Evolutionary conservation across 208 protist species (phyloP).

Genomic region (Wallacemonas sp.): DNA sequence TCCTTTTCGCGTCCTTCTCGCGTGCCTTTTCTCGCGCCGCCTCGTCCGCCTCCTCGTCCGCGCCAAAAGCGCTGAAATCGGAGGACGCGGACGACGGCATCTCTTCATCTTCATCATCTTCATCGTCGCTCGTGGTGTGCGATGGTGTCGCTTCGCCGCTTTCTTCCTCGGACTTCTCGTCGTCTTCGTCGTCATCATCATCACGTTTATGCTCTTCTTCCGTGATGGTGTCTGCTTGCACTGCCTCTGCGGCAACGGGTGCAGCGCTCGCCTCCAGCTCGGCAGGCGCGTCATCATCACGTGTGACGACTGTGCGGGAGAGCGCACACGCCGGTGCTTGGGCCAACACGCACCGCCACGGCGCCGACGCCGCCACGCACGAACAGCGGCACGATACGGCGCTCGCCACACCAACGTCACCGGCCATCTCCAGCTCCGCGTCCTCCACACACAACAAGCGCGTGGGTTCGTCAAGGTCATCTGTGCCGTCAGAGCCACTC

Average conservation of each 20-base stretch:
- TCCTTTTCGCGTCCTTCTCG: background rate
- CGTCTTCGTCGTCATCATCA: background rate
- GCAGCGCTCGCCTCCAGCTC: background rate
- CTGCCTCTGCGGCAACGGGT: background rate
- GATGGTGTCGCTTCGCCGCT: too few species aligned
- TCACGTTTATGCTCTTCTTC: background rate
- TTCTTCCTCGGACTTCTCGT: background rate
- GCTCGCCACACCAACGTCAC: constrained; percentile 5
- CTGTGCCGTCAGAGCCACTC: too few species aligned
- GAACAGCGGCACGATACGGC: background rate
- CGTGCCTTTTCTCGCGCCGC: background rate
- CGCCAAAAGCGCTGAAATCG: constrained; percentile 10
- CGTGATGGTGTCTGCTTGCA: background rate
- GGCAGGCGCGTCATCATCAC: background rate
- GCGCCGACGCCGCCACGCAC: background rate
- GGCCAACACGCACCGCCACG: background rate
- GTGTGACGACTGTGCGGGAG: background rate
- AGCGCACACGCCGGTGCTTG: background rate
- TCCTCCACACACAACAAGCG: background rate
- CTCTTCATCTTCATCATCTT: background rate
- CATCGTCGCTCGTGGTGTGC: too few species aligned
- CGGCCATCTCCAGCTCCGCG: constrained; percentile 1
- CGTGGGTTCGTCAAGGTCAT: background rate
- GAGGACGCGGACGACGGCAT: background rate
- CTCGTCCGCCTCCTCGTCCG: background rate